Evolutionary conservation across 176 grass and related monocot genomes (phyloP).

Genomic region (Zoysia pacifica): DNA sequence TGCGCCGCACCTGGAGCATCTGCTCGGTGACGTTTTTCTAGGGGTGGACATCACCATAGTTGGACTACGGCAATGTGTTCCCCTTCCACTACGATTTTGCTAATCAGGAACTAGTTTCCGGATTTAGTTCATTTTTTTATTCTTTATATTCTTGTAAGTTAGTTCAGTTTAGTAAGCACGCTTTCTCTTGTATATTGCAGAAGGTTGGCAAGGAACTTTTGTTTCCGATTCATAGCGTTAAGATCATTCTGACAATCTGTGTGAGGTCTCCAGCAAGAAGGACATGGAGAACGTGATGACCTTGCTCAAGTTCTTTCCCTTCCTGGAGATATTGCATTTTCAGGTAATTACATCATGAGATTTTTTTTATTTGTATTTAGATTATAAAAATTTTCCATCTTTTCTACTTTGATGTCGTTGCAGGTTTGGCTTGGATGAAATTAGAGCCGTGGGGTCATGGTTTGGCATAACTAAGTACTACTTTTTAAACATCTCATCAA

Average conservation of each 20-base stretch:
- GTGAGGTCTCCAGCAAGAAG: slow-evolving; percentile 26
- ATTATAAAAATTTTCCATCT: too few relatives aligned
- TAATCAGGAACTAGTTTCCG: background rate
- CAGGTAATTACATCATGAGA: slow-evolving; percentile 31
- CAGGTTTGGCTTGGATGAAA: too few relatives aligned
- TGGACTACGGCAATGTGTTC: background rate
- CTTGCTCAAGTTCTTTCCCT: slow-evolving; percentile 37
- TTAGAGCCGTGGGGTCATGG: too few relatives aligned
- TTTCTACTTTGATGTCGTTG: too few relatives aligned
- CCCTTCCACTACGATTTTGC: background rate
- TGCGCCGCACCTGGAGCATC: slow-evolving; percentile 31
- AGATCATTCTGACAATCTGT: slow-evolving; percentile 23
- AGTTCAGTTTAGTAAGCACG: background rate
- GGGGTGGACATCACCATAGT: slow-evolving; percentile 20
- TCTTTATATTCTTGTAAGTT: background rate
- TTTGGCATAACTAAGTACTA: too few relatives aligned
- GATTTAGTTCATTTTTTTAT: background rate
- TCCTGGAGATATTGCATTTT: slow-evolving; percentile 38
- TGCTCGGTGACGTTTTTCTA: slow-evolving; percentile 35
- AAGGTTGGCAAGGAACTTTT: slow-evolving; percentile 17
- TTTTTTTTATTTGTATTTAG: background rate
- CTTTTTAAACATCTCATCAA: too few relatives aligned
- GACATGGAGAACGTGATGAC: slow-evolving; percentile 17
- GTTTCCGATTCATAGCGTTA: slow-evolving; percentile 23
- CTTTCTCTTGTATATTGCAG: slow-evolving; percentile 19